A percentile compares a stretch with the other conserved stretches of the same genome.
phyloP scores from a whole-genome alignment of 305 asterid species.

The Fraxinus ornus region DNA sequence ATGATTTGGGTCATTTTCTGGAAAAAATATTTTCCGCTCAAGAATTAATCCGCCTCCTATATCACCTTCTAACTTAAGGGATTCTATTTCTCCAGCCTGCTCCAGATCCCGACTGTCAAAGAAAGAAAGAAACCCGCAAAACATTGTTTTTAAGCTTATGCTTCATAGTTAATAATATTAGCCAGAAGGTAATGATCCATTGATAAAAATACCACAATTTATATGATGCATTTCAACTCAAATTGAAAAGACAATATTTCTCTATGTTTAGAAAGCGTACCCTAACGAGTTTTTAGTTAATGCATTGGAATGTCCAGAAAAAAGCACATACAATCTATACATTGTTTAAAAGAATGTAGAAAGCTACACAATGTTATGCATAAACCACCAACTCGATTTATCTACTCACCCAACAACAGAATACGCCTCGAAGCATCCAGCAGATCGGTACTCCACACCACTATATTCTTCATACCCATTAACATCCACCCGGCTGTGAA shows the following conservation, averaged over 20 bases:
- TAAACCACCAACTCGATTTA: not conserved
- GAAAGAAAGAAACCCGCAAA: conserved; percentile 1
- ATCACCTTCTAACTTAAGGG: conserved; percentile 79
- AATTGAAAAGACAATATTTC: not conserved
- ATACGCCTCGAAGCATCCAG: conserved; percentile 93
- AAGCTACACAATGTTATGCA: not conserved
- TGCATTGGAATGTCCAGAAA: not conserved
- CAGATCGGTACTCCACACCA: conserved; percentile 78
- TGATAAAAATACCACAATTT: not conserved
- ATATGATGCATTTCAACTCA: not conserved
- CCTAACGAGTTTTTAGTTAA: not conserved
- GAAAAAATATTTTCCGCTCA: conserved; percentile 55
- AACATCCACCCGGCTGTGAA: conserved; percentile 74
- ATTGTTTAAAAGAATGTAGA: not conserved
- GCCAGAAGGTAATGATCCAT: not conserved
- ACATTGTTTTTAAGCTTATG: not conserved
- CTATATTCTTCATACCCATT: conserved; percentile 92
- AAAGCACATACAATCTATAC: not conserved
- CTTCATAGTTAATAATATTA: not conserved
- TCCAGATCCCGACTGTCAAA: conserved; percentile 63
- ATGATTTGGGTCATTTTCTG: conserved; percentile 54
- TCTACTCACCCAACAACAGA: conserved; percentile 72
- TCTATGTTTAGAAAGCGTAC: not conserved
- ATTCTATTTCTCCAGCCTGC: conserved; percentile 80
- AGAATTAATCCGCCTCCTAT: conserved; percentile 84